Evolutionary conservation across 768 basidiomycete genomes (phyloP), one percentile per base, ranked within the genome.

Genomic region (Epithele typhae): DNA sequence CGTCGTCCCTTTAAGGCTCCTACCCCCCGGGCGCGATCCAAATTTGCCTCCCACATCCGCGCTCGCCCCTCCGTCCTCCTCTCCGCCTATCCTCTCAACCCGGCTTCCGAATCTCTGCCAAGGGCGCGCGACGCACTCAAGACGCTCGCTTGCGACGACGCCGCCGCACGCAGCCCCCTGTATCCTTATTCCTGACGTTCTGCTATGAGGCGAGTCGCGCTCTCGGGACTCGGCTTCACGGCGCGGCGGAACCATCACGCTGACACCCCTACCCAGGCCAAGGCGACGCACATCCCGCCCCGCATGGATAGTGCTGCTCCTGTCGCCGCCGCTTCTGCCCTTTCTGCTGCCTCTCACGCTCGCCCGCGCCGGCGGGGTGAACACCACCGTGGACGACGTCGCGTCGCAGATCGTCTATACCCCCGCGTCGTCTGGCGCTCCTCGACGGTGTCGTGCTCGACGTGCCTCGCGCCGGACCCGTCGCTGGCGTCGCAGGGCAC

Each of bases 361-460:
- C 12, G 27, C 35, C 12, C 27, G 25, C 18, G 57, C 55, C 5
- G 42, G 25, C n/a, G 23, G 39, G 11, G 48, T 51, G 17, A 60
- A 58, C 38, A 23, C 55, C 35, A 60, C 59, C 9, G 45, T 60
- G 22, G 59, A 60, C 46, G 59, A 60, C 38, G 48, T 51, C 9
- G 54, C 54, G 3, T 45, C 51, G 9, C 45, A 45, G 15, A 55
- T 60, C n/a, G 45, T 43, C 18, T 60, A 58, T 25, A 37, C 49
- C 6, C 56, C 55, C 1, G 38, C 53, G 3, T 46, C 47, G 5
- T 43, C 56, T 60, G 59, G 59, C 59, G 51, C 17, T 15, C 56
- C n/a, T 60, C 59, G 11, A 43, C 46, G 7, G 40, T 43, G 7
- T 36, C 55, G 4, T 60, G 59, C 36, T 33, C 43, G 3, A 47